Evolutionary conservation across 371 early-diverging fungal genomes (phyloP), one percentile per base, ranked within the genome.

Genomic region (Rhizopus microsporus): DNA sequence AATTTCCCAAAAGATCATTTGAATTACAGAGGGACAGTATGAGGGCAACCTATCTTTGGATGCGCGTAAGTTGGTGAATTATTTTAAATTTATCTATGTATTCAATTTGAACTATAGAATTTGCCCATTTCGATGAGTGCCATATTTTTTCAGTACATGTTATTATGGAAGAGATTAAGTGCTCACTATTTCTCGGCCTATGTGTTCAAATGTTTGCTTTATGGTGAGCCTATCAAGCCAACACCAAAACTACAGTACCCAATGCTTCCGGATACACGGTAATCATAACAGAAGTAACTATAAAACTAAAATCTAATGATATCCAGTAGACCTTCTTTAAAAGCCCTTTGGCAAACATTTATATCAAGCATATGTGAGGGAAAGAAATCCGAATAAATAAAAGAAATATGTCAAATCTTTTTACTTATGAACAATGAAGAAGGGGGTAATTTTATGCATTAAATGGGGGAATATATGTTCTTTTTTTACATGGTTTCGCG

Each of bases 91-190:
- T 10, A 10, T 33, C 40, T 43, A 15, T 4, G 32, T 37, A 13
- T 9, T 37, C 7, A 37, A 10, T 43, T 46, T 12, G 7, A 16
- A 59, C 29, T 16, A 0, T 58, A 85, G 83, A 85, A 85, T 53
- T 67, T 78, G 46, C 85, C 85, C 0, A 72, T 85, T 29, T 80
- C 85, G 5, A 71, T 78, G 42, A 64, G 78, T 1, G 85, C 83
- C 17, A 83, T 85, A 0, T 85, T 83, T 47, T 85, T 85, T 59
- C 85, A 85, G 38, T 85, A 83, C 54, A 76, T 82, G 67, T 56
- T 83, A 6, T 62, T 85, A 4, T 85, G 85, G 85, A 85, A 78
- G 49, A 68, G 82, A 17, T 54, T 85, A 10, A 81, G 81, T 16
- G 81, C 83, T 0, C 85, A 85, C 50, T 85, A 85, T 37, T 80